Evolutionary conservation across 2,329 filamentous ascomycete genomes (phyloP).

Genomic region (Pseudocercospora vitis): DNA sequence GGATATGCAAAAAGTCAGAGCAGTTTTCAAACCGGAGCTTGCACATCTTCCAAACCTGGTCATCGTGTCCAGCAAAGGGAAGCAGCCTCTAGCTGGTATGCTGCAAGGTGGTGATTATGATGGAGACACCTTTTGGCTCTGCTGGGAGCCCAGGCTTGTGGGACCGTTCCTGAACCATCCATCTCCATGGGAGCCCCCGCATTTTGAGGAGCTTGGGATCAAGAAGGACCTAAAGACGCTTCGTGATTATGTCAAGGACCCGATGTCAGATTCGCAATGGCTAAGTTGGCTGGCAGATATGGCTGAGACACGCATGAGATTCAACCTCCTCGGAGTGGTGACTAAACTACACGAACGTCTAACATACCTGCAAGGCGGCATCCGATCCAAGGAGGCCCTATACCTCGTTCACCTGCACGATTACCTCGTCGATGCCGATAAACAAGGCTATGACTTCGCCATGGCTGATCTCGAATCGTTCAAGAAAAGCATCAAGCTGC

Average conservation of each 20-base stretch:
- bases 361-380: constrained; percentile 51
- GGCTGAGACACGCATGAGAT: constrained; percentile 47
- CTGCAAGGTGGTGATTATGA: constrained; percentile 81
- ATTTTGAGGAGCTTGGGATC: constrained; percentile 48
- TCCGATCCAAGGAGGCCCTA: constrained; percentile 17
- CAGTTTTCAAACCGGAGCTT: constrained; percentile 57
- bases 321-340: constrained; percentile 62
- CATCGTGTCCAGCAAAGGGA: constrained; percentile 68
- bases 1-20: constrained; percentile 65
- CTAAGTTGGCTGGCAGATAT: constrained; percentile 16
- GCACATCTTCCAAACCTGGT: constrained; percentile 74
- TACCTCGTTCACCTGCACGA: constrained; percentile 45
- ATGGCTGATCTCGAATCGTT: constrained; percentile 49
- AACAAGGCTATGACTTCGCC: constrained; percentile 52
- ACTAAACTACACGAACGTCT: constrained; percentile 65
- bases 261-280: constrained; percentile 52
- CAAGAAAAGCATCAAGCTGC: constrained; percentile 51
- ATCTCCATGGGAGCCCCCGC: constrained; percentile 47
- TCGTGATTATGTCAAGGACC: constrained; percentile 43
- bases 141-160: constrained; percentile 69
- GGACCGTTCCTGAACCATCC: constrained; percentile 64
- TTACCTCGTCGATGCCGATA: constrained; percentile 47
- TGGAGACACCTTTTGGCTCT: constrained; percentile 73
- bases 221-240: constrained; percentile 52
- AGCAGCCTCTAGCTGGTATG: constrained; percentile 64